Base-by-base conservation (phyloP, 2,329 filamentous ascomycete species). In the Pestalotiopsis sp. region DNA sequence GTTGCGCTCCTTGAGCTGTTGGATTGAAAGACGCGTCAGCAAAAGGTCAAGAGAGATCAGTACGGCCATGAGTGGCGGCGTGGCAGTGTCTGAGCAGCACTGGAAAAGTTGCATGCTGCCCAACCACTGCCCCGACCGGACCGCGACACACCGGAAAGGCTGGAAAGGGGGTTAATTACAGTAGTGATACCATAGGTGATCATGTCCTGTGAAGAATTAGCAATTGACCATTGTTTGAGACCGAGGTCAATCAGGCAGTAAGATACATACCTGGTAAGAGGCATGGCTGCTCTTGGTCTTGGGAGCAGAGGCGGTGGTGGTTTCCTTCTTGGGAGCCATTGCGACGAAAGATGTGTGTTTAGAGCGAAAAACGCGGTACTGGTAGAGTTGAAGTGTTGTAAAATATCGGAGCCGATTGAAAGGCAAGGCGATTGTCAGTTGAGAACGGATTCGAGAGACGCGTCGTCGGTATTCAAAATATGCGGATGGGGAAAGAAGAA, bases 1-100 rank as follows among this genome's bases (percentile, higher is more conserved):
- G 76, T 89, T 89, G 77, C 87, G 86, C 72, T 89, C 87, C 81
- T 90, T 90, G 74, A 90, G 87, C 87, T 90, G 72, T 76, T 76
- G 67, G 27, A 66, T 69, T 69, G 69, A 68, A 71, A 72, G 72
- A 78, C 74, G 70, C 69, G 80, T 87, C 77, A 87, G 84, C 76
- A 78, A 72, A 68, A 70, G 70, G 68, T 70, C 66, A 64, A 66
- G 65, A n/a, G 38, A 64, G 36, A 17, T 6, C 45, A 38, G 14
- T 12, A 13, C 41, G 23, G 36, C 17, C 13, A 23, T 27, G 27
- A n/a, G 61, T 9, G 17, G 38, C 5, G 52, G 38, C 6, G 25
- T 39, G 41, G 67, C 4, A 20, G 23, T 27, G 61, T 11, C 36
- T 27, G 7, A 36, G 36, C 36, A 59, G 52, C 65, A 45, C n/a